These are phyloP conservation scores for Sordaria brevicollis DNA, from an alignment of 495 filamentous ascomycete genomes.

Conservation along the genomic window DNA sequence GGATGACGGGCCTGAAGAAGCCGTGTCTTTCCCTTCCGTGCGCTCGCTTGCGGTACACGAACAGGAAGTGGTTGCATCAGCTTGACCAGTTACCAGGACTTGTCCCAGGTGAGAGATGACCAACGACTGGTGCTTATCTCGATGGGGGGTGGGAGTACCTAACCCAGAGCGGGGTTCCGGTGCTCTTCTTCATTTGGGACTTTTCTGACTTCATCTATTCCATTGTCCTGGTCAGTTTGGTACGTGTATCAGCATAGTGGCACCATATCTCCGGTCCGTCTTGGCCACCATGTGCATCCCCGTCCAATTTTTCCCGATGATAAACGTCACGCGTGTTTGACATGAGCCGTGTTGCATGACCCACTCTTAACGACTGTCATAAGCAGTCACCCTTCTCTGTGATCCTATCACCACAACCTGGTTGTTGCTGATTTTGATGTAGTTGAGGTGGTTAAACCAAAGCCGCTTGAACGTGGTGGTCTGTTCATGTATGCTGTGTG, in stretches of 20 bases:
- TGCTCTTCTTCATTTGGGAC: neutral
- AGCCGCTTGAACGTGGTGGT: neutral
- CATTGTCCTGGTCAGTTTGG: neutral
- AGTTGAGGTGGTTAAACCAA: neutral
- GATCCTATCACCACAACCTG: neutral
- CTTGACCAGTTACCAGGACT: neutral
- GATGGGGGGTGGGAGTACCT: neutral
- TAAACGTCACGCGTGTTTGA: neutral
- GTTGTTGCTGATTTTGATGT: neutral
- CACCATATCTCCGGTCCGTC: neutral
- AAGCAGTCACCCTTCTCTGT: neutral
- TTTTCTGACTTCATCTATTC: neutral
- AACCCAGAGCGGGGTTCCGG: neutral
- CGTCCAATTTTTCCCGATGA: neutral
- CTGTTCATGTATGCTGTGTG: neutral
- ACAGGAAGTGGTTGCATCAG: neutral
- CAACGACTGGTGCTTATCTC: neutral
- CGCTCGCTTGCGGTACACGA: neutral
- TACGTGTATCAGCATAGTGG: neutral
- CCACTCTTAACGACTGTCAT: neutral
- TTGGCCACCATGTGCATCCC: neutral
- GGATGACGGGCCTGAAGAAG: neutral
- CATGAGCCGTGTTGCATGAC: neutral
- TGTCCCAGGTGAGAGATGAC: neutral
- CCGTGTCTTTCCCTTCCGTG: neutral